A percentile compares a stretch with the other conserved stretches of the same genome.
phyloP scores from a whole-genome alignment of 164 flowering plant species.

The Aristolochia contorta region DNA sequence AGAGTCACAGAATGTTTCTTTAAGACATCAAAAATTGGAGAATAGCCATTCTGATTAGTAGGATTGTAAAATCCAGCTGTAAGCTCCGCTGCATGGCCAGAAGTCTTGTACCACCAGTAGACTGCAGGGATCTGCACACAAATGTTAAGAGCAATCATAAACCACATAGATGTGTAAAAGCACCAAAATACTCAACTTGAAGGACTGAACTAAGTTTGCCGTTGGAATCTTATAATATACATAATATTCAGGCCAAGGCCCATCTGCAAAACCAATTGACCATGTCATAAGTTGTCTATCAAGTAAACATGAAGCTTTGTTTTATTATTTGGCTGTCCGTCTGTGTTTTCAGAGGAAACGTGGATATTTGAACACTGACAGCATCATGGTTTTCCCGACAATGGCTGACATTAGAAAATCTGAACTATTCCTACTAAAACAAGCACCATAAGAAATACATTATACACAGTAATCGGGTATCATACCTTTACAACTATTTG shows the following conservation, averaged over 20 bases:
- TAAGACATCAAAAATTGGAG: conserved; percentile 47
- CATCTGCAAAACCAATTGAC: too few species aligned
- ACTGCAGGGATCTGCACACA: conserved; percentile 70
- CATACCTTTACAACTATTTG: conserved; percentile 65
- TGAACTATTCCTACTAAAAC: too few species aligned
- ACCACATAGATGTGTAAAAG: background rate
- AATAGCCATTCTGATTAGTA: conserved; percentile 73
- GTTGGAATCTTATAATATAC: too few species aligned
- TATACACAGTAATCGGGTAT: background rate
- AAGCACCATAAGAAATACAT: too few species aligned
- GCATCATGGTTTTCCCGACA: too few species aligned
- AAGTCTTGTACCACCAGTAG: conserved; percentile 88
- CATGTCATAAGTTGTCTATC: too few species aligned
- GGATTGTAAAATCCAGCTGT: conserved; percentile 85
- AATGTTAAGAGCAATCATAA: background rate
- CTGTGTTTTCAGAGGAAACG: too few species aligned
- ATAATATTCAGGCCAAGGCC: too few species aligned
- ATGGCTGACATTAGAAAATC: too few species aligned
- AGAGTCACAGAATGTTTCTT: conserved; percentile 49
- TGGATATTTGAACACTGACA: background rate
- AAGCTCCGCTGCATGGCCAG: conserved; percentile 93
- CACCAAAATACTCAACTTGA: background rate
- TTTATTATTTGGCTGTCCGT: too few species aligned
- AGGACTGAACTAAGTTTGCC: conserved; percentile 12
- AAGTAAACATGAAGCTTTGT: too few species aligned